Conservation (phyloP, 106 monocot species). For the Dioscorea dumetorum region DNA sequence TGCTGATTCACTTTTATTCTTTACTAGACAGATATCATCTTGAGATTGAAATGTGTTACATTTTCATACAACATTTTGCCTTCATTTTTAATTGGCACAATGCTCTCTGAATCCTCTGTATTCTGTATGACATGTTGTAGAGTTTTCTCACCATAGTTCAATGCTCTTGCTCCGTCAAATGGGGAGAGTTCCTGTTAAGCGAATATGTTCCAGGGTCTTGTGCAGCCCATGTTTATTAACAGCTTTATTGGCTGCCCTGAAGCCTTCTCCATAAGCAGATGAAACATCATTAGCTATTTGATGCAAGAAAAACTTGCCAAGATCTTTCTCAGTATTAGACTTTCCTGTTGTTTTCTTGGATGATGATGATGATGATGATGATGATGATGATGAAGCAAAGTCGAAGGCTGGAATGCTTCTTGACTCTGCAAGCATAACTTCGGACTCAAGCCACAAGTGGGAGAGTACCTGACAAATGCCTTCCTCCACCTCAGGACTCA, state of each 20-base stretch:
- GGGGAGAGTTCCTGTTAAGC: conserved; percentile 58
- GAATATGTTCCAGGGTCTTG: conserved; percentile 68
- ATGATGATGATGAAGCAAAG: conserved; percentile 34
- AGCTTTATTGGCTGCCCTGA: conserved; percentile 73
- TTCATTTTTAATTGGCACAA: neutral
- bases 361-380: conserved; percentile 40
- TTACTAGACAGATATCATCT: too few species aligned
- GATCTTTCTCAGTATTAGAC: conserved; percentile 76
- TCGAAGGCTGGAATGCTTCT: conserved; percentile 23
- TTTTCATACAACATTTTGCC: neutral
- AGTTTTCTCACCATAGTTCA: neutral
- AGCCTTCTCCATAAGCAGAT: conserved; percentile 83
- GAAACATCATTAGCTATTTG: conserved; percentile 88
- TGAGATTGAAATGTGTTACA: neutral
- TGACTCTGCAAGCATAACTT: conserved; percentile 40
- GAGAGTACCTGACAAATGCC: conserved; percentile 94
- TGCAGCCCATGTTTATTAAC: conserved; percentile 78
- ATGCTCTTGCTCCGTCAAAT: conserved; percentile 1
- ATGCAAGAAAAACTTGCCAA: conserved; percentile 92
- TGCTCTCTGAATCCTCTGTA: neutral
- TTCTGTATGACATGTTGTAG: neutral
- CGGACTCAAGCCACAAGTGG: conserved; percentile 96
- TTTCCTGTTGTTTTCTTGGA: conserved; percentile 58
- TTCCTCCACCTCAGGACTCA: conserved; percentile 88
- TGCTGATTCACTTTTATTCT: too few species aligned